phyloP scores from a whole-genome alignment of 2,329 filamentous ascomycete species.

The Aureobasidium sp. region DNA sequence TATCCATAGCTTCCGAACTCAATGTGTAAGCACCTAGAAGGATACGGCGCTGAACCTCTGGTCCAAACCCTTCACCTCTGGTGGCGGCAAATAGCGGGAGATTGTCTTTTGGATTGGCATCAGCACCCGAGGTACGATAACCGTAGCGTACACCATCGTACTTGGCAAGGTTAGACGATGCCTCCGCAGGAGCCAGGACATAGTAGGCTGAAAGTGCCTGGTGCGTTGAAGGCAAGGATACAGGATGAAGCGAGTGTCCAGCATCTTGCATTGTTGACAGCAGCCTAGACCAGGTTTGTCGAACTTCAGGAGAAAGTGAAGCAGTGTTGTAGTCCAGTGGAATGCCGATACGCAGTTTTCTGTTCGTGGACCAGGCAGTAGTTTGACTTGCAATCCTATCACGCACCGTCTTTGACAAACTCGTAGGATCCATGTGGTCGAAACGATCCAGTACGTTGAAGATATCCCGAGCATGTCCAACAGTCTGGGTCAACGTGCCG shows the following conservation, averaged over 20 bases:
- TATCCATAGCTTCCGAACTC: slow-evolving; percentile 91
- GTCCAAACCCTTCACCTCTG: slow-evolving; percentile 79
- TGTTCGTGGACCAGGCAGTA: slow-evolving; percentile 38
- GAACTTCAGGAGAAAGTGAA: slow-evolving; percentile 78
- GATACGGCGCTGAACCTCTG: slow-evolving; percentile 88
- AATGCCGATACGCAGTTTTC: slow-evolving; percentile 59
- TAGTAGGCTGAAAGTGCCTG: slow-evolving; percentile 95
- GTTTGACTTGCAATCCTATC: slow-evolving; percentile 40
- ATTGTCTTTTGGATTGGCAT: slow-evolving; percentile 40
- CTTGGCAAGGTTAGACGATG: slow-evolving; percentile 94
- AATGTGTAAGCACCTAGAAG: slow-evolving; percentile 91
- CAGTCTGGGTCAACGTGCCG: slow-evolving; percentile 72
- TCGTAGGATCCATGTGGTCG: slow-evolving; percentile 81
- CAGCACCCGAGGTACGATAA: slow-evolving; percentile 59
- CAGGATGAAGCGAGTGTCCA: slow-evolving; percentile 78
- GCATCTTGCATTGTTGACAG: slow-evolving; percentile 65
- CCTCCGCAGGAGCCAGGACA: slow-evolving; percentile 93
- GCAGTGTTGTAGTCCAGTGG: slow-evolving; percentile 87
- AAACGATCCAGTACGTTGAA: slow-evolving; percentile 62
- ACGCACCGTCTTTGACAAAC: slow-evolving; percentile 65
- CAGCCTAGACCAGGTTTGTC: slow-evolving; percentile 71
- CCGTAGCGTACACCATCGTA: slow-evolving; percentile 99
- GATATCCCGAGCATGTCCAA: slow-evolving; percentile 48
- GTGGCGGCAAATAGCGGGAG: slow-evolving; percentile 75
- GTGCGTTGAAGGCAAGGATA: slow-evolving; percentile 85